Conservation (phyloP, 176 grass and related monocot genomes). For the Rhynchospora tenuis region DNA sequence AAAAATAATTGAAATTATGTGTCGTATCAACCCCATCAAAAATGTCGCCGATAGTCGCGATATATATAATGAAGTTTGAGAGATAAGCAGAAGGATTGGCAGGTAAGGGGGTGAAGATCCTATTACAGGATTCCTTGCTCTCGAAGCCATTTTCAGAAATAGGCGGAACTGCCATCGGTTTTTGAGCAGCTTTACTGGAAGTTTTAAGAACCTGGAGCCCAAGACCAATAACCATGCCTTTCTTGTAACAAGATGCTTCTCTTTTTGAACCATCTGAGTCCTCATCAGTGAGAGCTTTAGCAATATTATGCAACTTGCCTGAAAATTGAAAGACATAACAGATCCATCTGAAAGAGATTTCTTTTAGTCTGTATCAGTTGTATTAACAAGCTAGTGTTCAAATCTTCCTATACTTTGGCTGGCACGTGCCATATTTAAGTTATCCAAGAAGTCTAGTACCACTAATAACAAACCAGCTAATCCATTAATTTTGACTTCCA, state of each 20-base stretch:
- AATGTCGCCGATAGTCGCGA: conserved; percentile 92
- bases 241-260: conserved; percentile 57
- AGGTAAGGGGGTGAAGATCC: conserved; percentile 60
- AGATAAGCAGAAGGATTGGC: conserved; percentile 83
- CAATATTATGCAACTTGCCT: conserved; percentile 99
- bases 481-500: not conserved
- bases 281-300: conserved; percentile 83
- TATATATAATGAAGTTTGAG: conserved; percentile 94
- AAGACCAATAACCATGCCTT: conserved; percentile 67
- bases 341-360: no score
- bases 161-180: conserved; percentile 28
- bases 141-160: conserved; percentile 40
- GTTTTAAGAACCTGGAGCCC: conserved; percentile 66
- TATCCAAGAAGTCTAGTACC: not conserved
- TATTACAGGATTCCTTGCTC: conserved; percentile 61
- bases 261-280: conserved; percentile 60
- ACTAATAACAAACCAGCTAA: not conserved
- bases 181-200: conserved; percentile 30
- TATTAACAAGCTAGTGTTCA: not conserved
- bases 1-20: conserved; percentile 99
- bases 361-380: not conserved
- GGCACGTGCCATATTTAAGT: not conserved
- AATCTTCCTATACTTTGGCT: not conserved
- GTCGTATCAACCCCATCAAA: conserved; percentile 95
- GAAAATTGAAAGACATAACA: conserved; percentile 21